Percentiles rank a stretch among this genome's conserved stretches.
Evolutionary conservation across 305 asterid species (phyloP).

Genomic region (Lippia alba): DNA sequence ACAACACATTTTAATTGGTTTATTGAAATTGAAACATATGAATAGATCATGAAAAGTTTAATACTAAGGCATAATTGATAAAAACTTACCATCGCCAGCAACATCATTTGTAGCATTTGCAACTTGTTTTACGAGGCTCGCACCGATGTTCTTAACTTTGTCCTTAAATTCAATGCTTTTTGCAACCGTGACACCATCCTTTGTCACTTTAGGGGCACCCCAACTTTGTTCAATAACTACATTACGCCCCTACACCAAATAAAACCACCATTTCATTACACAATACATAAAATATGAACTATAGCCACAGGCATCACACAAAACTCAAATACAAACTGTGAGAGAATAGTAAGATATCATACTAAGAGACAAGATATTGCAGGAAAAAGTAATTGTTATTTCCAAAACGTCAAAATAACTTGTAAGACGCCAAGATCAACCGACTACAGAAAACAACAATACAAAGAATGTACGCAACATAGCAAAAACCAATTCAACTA

Average conservation of each 20-base stretch:
- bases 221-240: slow-evolving; percentile 83
- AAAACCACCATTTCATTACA: slow-evolving; percentile 31
- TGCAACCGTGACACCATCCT: slow-evolving; percentile 84
- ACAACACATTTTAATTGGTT: background rate
- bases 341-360: background rate
- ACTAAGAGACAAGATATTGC: background rate
- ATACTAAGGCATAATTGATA: background rate
- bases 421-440: background rate
- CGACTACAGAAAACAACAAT: background rate
- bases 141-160: slow-evolving; percentile 75
- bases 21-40: background rate
- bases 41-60: background rate
- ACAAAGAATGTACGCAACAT: background rate
- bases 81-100: slow-evolving; percentile 77
- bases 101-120: slow-evolving; percentile 84
- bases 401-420: background rate
- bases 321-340: background rate
- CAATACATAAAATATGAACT: background rate
- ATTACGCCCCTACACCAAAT: slow-evolving; percentile 62
- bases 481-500: background rate
- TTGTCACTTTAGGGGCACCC: slow-evolving; percentile 87
- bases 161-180: slow-evolving; percentile 80
- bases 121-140: slow-evolving; percentile 82
- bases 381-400: background rate
- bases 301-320: background rate